These are phyloP conservation scores for Aspergillus ochraceoroseus DNA, from an alignment of 2,329 filamentous ascomycete genomes.

Conservation along the genomic window DNA sequence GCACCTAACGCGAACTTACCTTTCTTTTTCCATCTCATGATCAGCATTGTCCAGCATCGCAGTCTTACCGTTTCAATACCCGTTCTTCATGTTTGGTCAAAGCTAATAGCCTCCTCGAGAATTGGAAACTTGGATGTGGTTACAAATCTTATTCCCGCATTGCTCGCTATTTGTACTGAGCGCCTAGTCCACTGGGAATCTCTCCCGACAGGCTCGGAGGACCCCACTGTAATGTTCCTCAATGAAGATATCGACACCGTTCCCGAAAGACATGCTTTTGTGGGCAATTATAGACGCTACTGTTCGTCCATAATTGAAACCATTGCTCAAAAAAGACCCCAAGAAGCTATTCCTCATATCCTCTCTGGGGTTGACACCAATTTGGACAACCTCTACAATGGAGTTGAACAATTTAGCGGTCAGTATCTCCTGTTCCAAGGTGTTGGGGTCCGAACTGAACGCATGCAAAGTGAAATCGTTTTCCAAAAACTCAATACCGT, in stretches of 20 bases:
- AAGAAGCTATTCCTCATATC: constrained; percentile 83
- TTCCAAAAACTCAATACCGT: constrained; percentile 39
- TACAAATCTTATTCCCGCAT: constrained; percentile 62
- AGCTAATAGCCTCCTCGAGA: constrained; percentile 66
- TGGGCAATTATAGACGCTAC: constrained; percentile 92
- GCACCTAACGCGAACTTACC: constrained; percentile 58
- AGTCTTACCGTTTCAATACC: constrained; percentile 93
- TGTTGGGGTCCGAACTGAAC: constrained; percentile 1
- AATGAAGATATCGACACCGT: constrained; percentile 92
- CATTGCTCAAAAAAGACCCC: constrained; percentile 73
- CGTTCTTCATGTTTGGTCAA: constrained; percentile 83
- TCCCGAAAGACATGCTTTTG: constrained; percentile 88
- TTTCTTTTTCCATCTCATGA: constrained; percentile 72
- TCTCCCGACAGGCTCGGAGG: constrained; percentile 73
- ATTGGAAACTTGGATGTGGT: constrained; percentile 57
- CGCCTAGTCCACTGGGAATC: constrained; percentile 83
- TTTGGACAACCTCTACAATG: constrained; percentile 69
- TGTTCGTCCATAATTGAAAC: constrained; percentile 81
- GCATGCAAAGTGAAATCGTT: constrained; percentile 33
- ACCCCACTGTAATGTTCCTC: constrained; percentile 75
- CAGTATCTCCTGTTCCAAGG: constrained; percentile 26
- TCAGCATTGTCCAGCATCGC: constrained; percentile 72
- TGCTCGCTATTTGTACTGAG: constrained; percentile 77
- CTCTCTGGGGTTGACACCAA: constrained; percentile 71
- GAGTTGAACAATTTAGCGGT: constrained; percentile 63